Evolutionary conservation across 495 filamentous ascomycete genomes (phyloP).

Genomic region (Lichenothelia convexa): DNA sequence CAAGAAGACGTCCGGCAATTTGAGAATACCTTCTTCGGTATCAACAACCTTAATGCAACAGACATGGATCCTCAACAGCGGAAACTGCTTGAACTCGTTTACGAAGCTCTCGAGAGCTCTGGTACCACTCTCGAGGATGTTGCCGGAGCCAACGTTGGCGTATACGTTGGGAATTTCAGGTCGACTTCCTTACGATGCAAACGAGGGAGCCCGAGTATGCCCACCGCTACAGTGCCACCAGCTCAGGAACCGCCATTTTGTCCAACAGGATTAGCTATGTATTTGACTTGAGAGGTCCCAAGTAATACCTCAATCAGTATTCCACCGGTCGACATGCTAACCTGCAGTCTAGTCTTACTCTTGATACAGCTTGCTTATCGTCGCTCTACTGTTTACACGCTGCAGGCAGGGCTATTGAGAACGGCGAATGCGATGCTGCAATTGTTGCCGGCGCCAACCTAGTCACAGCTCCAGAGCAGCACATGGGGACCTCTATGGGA

Average conservation of each 20-base stretch:
- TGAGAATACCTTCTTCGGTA: conserved; percentile 12
- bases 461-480: too few relatives aligned
- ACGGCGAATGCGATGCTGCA: too few relatives aligned
- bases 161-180: conserved; percentile 1
- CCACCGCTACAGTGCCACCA: background rate
- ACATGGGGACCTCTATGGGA: too few relatives aligned
- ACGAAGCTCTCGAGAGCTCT: conserved; percentile 16
- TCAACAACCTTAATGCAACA: conserved; percentile 7
- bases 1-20: conserved; percentile 5
- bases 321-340: too few relatives aligned
- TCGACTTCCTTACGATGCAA: background rate
- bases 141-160: conserved; percentile 7
- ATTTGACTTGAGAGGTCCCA: too few relatives aligned
- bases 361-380: too few relatives aligned
- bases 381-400: too few relatives aligned
- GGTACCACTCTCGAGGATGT: conserved; percentile 13
- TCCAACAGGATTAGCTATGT: background rate
- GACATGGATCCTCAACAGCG: conserved; percentile 11
- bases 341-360: too few relatives aligned
- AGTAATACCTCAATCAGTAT: too few relatives aligned
- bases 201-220: background rate
- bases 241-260: background rate
- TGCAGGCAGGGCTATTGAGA: too few relatives aligned
- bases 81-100: conserved; percentile 14
- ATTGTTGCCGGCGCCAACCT: too few relatives aligned